These are phyloP conservation scores for Macadamia tetraphylla DNA, from an alignment of 164 flowering plant genomes.

Conservation along the genomic window DNA sequence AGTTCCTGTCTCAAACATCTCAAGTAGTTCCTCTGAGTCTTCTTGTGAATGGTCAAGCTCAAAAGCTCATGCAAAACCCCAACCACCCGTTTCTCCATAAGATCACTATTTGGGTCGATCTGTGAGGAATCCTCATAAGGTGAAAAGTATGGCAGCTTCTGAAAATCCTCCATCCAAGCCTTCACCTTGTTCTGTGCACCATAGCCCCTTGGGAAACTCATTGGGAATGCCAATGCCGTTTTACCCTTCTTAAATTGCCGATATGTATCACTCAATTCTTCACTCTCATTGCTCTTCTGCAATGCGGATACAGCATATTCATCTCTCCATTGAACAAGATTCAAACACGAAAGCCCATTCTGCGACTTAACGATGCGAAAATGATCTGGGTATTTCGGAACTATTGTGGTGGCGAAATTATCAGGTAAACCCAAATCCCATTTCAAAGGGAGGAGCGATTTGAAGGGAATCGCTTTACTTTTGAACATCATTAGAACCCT, in stretches of 20 bases:
- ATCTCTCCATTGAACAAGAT: constrained; percentile 53
- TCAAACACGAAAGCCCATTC: constrained; percentile 51
- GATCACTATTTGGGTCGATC: constrained; percentile 53
- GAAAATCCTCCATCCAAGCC: constrained; percentile 73
- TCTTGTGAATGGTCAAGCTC: constrained; percentile 84
- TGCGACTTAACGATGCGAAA: constrained; percentile 46
- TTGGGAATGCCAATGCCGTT: constrained; percentile 54
- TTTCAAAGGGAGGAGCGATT: constrained; percentile 51
- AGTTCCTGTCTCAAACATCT: constrained; percentile 80
- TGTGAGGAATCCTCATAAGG: constrained; percentile 62
- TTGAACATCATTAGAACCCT: constrained; percentile 72
- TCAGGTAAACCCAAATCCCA: constrained; percentile 91
- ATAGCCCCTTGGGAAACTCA: constrained; percentile 88
- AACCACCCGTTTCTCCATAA: constrained; percentile 70
- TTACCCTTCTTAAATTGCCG: constrained; percentile 56
- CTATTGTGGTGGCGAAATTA: constrained; percentile 41
- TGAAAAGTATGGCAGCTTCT: constrained; percentile 70
- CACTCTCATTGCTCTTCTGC: constrained; percentile 53
- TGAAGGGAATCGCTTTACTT: constrained; percentile 39
- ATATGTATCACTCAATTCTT: constrained; percentile 33
- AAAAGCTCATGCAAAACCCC: constrained; percentile 83
- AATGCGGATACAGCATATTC: constrained; percentile 70
- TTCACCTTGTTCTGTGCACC: constrained; percentile 81
- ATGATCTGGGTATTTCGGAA: constrained; percentile 52
- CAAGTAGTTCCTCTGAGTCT: constrained; percentile 87